A percentile compares a stretch with the other conserved stretches of the same genome.
phyloP scores from a whole-genome alignment of 345 rosid species.

The Citrus glauca region DNA sequence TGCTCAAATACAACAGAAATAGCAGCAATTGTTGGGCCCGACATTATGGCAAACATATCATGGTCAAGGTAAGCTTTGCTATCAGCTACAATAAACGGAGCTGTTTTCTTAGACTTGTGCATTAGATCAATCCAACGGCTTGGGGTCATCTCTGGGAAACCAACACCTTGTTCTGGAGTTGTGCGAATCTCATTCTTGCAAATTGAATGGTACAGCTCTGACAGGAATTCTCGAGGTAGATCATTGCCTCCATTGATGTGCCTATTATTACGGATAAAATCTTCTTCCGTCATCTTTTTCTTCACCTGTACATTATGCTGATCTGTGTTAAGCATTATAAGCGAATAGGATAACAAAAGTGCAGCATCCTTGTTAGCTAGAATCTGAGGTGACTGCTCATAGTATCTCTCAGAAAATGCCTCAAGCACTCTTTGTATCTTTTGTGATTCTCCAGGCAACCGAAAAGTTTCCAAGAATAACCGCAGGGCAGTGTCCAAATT shows the following conservation, averaged over 20 bases:
- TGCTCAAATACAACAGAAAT: slow-evolving; percentile 98
- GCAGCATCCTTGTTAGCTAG: slow-evolving; percentile 97
- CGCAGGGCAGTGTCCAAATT: slow-evolving; percentile 92
- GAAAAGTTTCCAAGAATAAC: slow-evolving; percentile 87
- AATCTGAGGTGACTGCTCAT: slow-evolving; percentile 90
- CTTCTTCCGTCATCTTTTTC: slow-evolving; percentile 98
- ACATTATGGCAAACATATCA: slow-evolving; percentile 98
- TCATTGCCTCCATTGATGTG: slow-evolving; percentile 91
- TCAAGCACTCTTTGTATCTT: slow-evolving; percentile 97
- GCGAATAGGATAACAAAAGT: slow-evolving; percentile 84
- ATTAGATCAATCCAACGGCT: slow-evolving; percentile 99
- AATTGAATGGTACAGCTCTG: slow-evolving; percentile 83
- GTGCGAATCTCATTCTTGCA: slow-evolving; percentile 98
- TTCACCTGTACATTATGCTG: slow-evolving; percentile 97
- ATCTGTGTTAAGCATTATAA: slow-evolving; percentile 96
- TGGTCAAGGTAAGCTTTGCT: slow-evolving; percentile 88
- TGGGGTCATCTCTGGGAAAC: slow-evolving; percentile 95
- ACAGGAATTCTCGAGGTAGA: slow-evolving; percentile 79
- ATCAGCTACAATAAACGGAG: slow-evolving; percentile 78
- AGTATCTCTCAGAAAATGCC: slow-evolving; percentile 97
- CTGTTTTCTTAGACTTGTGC: slow-evolving; percentile 92
- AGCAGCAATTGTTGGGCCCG: slow-evolving; percentile 99
- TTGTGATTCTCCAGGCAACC: slow-evolving; percentile 98
- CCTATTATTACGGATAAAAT: slow-evolving; percentile 92
- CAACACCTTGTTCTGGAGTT: slow-evolving; percentile 90